Evolutionary conservation across 148 eudicot species (phyloP).

Genomic region (Dysphania ambrosioides): DNA sequence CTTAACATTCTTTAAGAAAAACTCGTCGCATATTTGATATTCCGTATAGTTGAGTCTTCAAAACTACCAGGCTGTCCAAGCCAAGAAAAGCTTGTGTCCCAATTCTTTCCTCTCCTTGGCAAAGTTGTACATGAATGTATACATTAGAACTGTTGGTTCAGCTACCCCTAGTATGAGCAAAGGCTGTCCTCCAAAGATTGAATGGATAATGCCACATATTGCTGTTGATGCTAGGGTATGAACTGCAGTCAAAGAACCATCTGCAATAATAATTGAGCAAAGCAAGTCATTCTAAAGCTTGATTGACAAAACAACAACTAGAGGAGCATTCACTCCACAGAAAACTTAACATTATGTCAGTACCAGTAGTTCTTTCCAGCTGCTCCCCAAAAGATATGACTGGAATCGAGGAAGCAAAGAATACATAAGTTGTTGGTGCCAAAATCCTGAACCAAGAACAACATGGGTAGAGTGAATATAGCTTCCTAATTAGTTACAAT

Average conservation of each 20-base stretch:
- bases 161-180: slow-evolving; percentile 93
- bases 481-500: background rate
- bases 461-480: background rate
- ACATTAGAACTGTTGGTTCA: slow-evolving; percentile 98
- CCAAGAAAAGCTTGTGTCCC: slow-evolving; percentile 80
- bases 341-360: slow-evolving; percentile 20
- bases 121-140: slow-evolving; percentile 94
- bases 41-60: background rate
- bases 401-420: slow-evolving; percentile 98
- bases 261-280: slow-evolving; percentile 34
- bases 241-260: slow-evolving; percentile 88
- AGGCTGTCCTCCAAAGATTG: slow-evolving; percentile 95
- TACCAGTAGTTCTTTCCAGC: slow-evolving; percentile 85
- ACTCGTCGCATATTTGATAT: background rate
- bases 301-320: slow-evolving; percentile 1
- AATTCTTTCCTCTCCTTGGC: slow-evolving; percentile 80
- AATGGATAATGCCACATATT: slow-evolving; percentile 88
- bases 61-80: slow-evolving; percentile 95
- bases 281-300: slow-evolving; percentile 2
- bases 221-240: slow-evolving; percentile 97
- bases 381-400: slow-evolving; percentile 99
- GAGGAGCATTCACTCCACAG: slow-evolving; percentile 9
- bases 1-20: slow-evolving; percentile 10
- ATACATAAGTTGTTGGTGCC: slow-evolving; percentile 95
- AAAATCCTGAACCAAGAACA: slow-evolving; percentile 57